Evolutionary conservation across 2,329 filamentous ascomycete genomes (phyloP).

Genomic region (Alternaria alternata): DNA sequence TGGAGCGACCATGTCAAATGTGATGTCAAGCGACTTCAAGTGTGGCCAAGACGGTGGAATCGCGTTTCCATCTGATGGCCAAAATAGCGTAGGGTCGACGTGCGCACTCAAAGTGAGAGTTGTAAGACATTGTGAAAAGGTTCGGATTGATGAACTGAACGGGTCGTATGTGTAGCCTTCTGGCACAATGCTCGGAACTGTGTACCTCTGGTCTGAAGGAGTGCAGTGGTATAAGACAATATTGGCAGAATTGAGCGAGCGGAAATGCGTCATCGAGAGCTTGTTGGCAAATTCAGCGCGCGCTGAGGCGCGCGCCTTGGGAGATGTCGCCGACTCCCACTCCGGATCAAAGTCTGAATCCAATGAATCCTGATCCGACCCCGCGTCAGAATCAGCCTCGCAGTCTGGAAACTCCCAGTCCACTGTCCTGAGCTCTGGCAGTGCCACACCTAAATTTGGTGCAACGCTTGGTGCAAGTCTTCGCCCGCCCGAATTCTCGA

Average conservation of each 20-base stretch:
- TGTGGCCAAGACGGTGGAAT: constrained; percentile 17
- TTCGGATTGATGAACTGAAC: constrained; percentile 20
- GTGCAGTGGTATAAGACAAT: constrained; percentile 10
- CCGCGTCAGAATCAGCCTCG: constrained; percentile 3
- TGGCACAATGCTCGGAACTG: constrained; percentile 14
- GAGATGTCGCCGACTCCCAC: constrained; percentile 5
- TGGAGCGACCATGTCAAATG: constrained; percentile 15
- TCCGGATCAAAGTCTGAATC: constrained; percentile 5
- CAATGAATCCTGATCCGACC: constrained; percentile 9
- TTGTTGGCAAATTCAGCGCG: constrained; percentile 10
- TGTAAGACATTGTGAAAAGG: constrained; percentile 19
- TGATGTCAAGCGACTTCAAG: constrained; percentile 18
- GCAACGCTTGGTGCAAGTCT: constrained; percentile 11
- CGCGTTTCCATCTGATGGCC: constrained; percentile 13
- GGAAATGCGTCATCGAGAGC: background rate
- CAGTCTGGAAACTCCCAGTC: constrained; percentile 12
- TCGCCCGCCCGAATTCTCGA: background rate
- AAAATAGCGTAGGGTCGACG: constrained; percentile 25
- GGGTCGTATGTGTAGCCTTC: constrained; percentile 12
- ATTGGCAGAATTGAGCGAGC: constrained; percentile 3
- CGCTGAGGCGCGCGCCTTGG: constrained; percentile 1
- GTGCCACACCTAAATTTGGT: constrained; percentile 2
- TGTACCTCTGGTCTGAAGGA: constrained; percentile 9
- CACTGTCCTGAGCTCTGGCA: constrained; percentile 10
- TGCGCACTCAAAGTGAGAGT: constrained; percentile 15